A percentile compares a stretch with the other conserved stretches of the same genome.
phyloP scores from a whole-genome alignment of 1,139 yeast genomes.

The Diutina siamensis region DNA sequence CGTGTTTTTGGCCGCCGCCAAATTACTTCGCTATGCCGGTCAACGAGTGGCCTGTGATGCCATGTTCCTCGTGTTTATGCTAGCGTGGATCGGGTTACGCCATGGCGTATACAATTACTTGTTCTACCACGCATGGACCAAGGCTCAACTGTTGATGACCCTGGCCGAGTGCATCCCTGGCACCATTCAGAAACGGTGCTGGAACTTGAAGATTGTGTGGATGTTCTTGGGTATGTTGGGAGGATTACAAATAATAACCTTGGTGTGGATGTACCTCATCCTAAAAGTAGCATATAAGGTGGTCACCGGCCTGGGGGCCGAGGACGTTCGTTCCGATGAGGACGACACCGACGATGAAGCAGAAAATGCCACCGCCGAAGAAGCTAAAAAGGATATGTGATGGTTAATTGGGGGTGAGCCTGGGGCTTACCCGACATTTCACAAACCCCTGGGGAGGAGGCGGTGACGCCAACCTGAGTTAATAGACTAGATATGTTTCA shows the following conservation, averaged over 20 bases:
- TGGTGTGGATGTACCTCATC: constrained; percentile 71
- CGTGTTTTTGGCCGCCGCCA: constrained; percentile 59
- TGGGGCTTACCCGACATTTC: background rate
- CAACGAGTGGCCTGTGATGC: constrained; percentile 49
- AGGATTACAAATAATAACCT: constrained; percentile 53
- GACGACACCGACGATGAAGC: constrained; percentile 31
- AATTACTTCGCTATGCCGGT: constrained; percentile 66
- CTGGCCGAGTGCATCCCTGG: constrained; percentile 27
- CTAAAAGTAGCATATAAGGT: constrained; percentile 59
- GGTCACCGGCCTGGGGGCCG: constrained; percentile 62
- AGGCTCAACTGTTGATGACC: constrained; percentile 25
- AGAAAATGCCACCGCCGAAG: background rate
- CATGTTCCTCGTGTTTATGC: constrained; percentile 55
- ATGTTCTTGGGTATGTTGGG: constrained; percentile 46
- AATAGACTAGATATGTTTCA: too few species aligned
- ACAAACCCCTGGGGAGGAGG: too few species aligned
- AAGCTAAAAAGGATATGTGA: constrained; percentile 11
- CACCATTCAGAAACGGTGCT: constrained; percentile 34
- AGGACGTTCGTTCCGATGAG: constrained; percentile 74
- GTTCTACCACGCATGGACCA: constrained; percentile 38
- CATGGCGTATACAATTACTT: constrained; percentile 68
- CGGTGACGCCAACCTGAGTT: too few species aligned
- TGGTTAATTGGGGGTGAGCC: background rate
- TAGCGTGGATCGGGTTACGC: constrained; percentile 60
- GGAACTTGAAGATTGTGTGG: constrained; percentile 40